Base-by-base conservation (phyloP, 1,139 yeast genomes). In the Candida tetrigidarum region DNA sequence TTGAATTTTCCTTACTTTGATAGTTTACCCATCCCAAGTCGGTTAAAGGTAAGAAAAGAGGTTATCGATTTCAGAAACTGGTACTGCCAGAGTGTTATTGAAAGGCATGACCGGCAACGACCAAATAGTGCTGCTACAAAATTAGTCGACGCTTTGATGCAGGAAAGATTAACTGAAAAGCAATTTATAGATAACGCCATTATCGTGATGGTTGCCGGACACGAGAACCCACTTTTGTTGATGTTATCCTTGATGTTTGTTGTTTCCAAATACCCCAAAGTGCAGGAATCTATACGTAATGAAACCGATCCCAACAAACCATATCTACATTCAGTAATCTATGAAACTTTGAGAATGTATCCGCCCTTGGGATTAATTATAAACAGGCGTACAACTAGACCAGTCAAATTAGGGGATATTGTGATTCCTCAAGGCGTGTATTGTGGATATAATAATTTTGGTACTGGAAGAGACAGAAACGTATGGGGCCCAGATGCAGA, bases 301-400 rank as follows among this genome's bases (percentile, higher is more conserved):
- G 76, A 74, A 47, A 34, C 34, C 10, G 48, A 44, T 29, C 34
- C 43, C 10, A 28, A 27, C 12, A 35, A 37, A 23, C 60, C 66
- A 0, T 57, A 45, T 39, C 47, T 67, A 28, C 52, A 53, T 20
- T 53, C 73, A 0, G 62, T 79, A 3, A 58, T 82, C 9, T 80
- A 67, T 51, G 87, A 82, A 55, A 71, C 83, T 0, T 57, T 80
- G 20, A 63, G 87, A 42, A 57, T 75, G 62, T 74, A 64, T 43
- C 87, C 87, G 1, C 86, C 87, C 0, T 63, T 82, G 43, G 83
- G 82, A 0, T 83, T 78, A 44, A 76, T 82, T 12, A 75, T 81
- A 14, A 82, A 82, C 54, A 64, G 86, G 41, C 54, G 66, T 25
- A 76, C 86, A 0, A 57, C 77, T 0, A 53, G 54, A 39, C 54